Evolutionary conservation across 371 early-diverging fungal species (phyloP).

Genomic region (Circinella umbellata): DNA sequence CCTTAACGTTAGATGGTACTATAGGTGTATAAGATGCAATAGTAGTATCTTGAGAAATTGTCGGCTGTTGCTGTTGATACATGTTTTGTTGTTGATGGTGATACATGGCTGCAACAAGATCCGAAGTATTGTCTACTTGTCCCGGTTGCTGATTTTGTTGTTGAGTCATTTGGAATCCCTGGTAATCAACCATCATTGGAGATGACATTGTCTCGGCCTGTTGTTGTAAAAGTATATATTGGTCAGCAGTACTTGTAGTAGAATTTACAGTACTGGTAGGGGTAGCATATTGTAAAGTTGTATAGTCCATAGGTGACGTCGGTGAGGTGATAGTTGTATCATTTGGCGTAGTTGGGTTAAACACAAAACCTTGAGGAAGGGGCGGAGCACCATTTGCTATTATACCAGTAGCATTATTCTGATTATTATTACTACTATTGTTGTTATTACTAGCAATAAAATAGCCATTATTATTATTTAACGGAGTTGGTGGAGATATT

Average conservation of each 20-base stretch:
- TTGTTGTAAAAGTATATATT: constrained; percentile 10
- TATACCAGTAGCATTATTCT: no score
- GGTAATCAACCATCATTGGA: constrained; percentile 6
- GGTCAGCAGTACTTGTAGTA: neutral
- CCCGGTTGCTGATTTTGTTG: neutral
- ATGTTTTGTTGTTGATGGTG: constrained; percentile 1
- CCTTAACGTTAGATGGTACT: neutral
- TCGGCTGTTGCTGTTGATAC: neutral
- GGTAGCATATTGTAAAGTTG: neutral
- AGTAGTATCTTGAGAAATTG: neutral
- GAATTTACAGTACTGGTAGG: no score
- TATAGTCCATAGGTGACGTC: neutral
- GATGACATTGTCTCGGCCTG: constrained; percentile 8
- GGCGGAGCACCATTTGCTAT: neutral
- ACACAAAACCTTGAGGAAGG: neutral
- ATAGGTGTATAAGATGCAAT: constrained; percentile 5
- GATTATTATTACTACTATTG: neutral
- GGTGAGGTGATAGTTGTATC: neutral
- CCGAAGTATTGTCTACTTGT: neutral
- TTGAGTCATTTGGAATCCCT: neutral
- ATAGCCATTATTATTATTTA: neutral
- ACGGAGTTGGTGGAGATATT: neutral
- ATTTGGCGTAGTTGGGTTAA: constrained; percentile 5
- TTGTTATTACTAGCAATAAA: neutral
- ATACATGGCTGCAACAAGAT: constrained; percentile 1